Conservation (phyloP, 495 filamentous ascomycete species). For the Penicillium nucicola region DNA sequence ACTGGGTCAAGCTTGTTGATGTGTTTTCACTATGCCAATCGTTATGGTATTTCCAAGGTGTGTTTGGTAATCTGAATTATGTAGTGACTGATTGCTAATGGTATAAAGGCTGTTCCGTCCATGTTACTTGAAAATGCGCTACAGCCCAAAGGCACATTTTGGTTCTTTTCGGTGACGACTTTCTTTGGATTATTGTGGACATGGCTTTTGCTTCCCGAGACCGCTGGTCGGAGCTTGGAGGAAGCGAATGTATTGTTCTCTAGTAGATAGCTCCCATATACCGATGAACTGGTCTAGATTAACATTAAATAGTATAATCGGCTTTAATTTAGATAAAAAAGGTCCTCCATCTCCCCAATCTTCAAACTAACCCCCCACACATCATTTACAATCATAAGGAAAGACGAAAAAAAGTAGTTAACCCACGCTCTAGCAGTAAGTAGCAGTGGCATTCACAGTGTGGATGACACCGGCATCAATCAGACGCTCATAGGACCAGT, state of each 20-base stretch:
- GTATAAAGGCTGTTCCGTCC: slow-evolving; percentile 33
- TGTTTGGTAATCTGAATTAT: slow-evolving; percentile 6
- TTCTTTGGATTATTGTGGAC: slow-evolving; percentile 49
- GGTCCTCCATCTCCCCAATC: no score
- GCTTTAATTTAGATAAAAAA: no score
- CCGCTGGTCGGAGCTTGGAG: slow-evolving; percentile 15
- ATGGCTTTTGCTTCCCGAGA: slow-evolving; percentile 29
- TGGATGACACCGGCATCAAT: slow-evolving; percentile 9
- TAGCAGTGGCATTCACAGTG: background rate
- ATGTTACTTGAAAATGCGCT: slow-evolving; percentile 40
- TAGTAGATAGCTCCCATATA: no score
- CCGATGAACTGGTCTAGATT: no score
- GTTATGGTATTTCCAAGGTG: slow-evolving; percentile 47
- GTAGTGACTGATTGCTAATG: background rate
- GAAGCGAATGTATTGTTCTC: slow-evolving; percentile 2
- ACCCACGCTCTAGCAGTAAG: slow-evolving; percentile 1
- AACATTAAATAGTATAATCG: no score
- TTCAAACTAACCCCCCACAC: no score
- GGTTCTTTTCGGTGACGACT: slow-evolving; percentile 57
- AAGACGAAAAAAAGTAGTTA: background rate
- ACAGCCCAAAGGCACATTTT: slow-evolving; percentile 48
- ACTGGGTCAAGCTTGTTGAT: slow-evolving; percentile 21
- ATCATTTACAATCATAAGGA: no score
- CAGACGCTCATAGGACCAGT: slow-evolving; percentile 9
- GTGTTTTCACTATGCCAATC: slow-evolving; percentile 58